phyloP scores from a whole-genome alignment of 768 basidiomycete species.

The Chalciporus piperatus region DNA sequence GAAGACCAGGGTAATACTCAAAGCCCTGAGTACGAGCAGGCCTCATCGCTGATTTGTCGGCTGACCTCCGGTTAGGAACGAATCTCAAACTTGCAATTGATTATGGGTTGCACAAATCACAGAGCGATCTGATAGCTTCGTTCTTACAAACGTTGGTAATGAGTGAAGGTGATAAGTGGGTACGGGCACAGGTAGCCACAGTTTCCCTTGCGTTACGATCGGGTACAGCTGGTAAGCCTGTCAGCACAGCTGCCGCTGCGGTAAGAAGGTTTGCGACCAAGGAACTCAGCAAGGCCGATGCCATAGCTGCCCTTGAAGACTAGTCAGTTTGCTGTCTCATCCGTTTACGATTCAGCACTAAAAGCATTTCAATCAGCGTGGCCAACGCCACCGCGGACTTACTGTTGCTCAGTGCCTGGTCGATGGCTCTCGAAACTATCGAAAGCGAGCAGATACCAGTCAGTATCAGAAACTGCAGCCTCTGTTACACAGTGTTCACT shows the following conservation, averaged over 20 bases:
- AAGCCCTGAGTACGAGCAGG: slow-evolving; percentile 68
- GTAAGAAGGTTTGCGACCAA: slow-evolving; percentile 85
- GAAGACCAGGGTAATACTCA: slow-evolving; percentile 69
- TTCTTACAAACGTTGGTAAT: slow-evolving; percentile 94
- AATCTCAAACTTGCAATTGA: slow-evolving; percentile 94
- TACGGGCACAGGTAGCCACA: slow-evolving; percentile 66
- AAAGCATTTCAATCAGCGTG: slow-evolving; percentile 45
- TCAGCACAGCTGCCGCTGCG: slow-evolving; percentile 67
- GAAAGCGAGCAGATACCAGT: slow-evolving; percentile 73
- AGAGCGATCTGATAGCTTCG: slow-evolving; percentile 83
- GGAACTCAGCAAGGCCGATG: slow-evolving; percentile 73
- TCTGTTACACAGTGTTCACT: not conserved
- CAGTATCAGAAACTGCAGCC: slow-evolving; percentile 19
- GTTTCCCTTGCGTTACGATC: slow-evolving; percentile 68
- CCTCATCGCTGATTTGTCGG: slow-evolving; percentile 75
- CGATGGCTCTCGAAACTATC: slow-evolving; percentile 54
- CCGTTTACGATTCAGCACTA: not conserved
- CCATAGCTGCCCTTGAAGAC: slow-evolving; percentile 83
- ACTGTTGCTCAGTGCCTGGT: slow-evolving; percentile 81
- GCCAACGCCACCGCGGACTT: slow-evolving; percentile 89
- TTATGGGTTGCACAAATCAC: slow-evolving; percentile 75
- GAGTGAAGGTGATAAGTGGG: slow-evolving; percentile 94
- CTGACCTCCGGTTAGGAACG: slow-evolving; percentile 62
- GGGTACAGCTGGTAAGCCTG: slow-evolving; percentile 70
- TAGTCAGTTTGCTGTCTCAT: slow-evolving; percentile 58